Conservation (phyloP, 805 yeast species). For the Jamesozyma hellenica region DNA sequence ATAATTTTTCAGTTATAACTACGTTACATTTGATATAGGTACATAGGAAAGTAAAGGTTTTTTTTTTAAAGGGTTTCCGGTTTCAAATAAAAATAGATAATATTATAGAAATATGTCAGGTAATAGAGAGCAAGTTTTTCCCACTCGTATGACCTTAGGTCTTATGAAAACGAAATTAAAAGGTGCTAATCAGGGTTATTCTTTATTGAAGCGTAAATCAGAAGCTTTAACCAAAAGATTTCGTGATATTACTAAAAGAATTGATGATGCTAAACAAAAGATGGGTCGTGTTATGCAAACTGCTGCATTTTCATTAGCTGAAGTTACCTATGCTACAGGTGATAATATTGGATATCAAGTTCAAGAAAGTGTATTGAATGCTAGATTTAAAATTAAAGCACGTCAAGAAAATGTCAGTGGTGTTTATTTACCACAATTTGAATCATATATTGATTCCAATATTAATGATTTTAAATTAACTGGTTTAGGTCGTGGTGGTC, state of each 20-base stretch:
- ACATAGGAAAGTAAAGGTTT: too few species aligned
- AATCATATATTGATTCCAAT: conserved; percentile 68
- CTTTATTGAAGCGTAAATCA: conserved; percentile 84
- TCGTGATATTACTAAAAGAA: conserved; percentile 88
- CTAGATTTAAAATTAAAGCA: conserved; percentile 83
- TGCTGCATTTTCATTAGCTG: conserved; percentile 94
- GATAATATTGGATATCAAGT: conserved; percentile 93
- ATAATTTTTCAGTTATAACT: too few species aligned
- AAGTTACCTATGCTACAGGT: conserved; percentile 95
- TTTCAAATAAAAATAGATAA: too few species aligned
- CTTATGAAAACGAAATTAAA: conserved; percentile 90
- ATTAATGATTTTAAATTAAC: conserved; percentile 93
- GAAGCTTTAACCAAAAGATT: conserved; percentile 95
- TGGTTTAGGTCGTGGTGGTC: conserved; percentile 97
- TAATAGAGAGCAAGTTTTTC: conserved; percentile 85
- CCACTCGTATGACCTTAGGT: conserved; percentile 95
- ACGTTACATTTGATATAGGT: too few species aligned
- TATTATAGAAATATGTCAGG: conserved; percentile 14
- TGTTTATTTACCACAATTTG: conserved; percentile 88
- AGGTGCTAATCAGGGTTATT: conserved; percentile 96
- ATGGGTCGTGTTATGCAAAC: conserved; percentile 99
- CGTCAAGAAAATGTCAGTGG: conserved; percentile 95
- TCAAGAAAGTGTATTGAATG: conserved; percentile 77
- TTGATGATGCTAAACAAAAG: conserved; percentile 89
- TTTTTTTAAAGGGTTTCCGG: too few species aligned